A percentile compares a stretch with the other conserved stretches of the same genome.
Evolutionary conservation across 1,284 basidiomycete genomes (phyloP).

Genomic region (Trametes sp.): DNA sequence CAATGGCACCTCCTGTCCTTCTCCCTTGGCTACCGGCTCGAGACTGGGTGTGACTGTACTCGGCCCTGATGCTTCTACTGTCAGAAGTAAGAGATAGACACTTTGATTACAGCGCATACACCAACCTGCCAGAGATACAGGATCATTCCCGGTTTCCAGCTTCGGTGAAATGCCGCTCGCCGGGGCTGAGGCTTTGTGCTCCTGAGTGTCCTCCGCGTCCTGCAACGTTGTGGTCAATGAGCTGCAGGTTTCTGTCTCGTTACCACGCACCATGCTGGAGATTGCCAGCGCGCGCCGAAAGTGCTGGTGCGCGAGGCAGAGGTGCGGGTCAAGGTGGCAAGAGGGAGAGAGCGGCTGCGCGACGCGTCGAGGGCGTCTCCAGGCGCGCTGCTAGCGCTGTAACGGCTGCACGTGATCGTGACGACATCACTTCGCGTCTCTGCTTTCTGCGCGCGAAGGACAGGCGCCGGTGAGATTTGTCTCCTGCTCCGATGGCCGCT

Average conservation of each 20-base stretch:
- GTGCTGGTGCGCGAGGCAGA: neutral
- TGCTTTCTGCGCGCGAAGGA: neutral
- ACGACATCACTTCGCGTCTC: constrained; percentile 18
- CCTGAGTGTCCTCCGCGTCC: neutral
- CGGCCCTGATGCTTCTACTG: neutral
- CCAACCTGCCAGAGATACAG: neutral
- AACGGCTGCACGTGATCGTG: constrained; percentile 22
- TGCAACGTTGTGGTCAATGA: too few species aligned
- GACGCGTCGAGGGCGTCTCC: neutral
- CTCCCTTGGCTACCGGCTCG: neutral
- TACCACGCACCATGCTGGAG: too few species aligned
- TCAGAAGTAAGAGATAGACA: neutral
- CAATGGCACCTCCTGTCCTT: neutral
- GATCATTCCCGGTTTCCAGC: neutral
- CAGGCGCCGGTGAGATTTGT: constrained; percentile 13
- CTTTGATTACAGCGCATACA: neutral
- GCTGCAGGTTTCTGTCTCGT: too few species aligned
- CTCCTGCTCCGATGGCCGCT: constrained; percentile 28
- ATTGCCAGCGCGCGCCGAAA: too few species aligned
- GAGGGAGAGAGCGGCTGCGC: neutral
- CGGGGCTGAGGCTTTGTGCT: too few species aligned
- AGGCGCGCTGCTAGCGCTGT: neutral
- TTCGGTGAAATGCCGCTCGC: neutral
- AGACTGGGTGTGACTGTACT: neutral
- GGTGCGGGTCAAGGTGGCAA: neutral